Evolutionary conservation across 148 eudicot genomes (phyloP), one percentile per base, ranked within the genome.

Genomic region (Persicaria tinctoria): DNA sequence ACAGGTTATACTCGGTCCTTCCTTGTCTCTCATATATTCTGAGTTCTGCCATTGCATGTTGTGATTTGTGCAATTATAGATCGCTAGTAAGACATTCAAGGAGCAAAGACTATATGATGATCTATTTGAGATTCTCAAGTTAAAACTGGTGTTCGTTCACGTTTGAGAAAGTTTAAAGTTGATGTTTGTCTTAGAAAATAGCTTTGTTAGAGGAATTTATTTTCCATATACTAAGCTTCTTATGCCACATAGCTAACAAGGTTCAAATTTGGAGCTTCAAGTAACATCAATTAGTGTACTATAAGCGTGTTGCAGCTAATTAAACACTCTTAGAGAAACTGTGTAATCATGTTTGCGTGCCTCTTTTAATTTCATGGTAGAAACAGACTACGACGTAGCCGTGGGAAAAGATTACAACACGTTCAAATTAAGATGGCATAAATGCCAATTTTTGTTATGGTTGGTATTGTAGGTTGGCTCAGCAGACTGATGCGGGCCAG

Each of bases 401-500:
- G 41, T 32, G 41, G 3, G 3, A 32, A 1, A 32, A 13, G 17
- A 66, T 66, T 38, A 12, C 41, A 14, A 8, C 44, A 60, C 3
- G 2, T 18, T 60, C 68, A 60, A 20, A 60, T 23, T 60, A 27
- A 60, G 68, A 60, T 60, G 68, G 14, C 13, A 41, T 8, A 12
- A 66, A 66, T 41, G 70, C 44, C 44, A 17, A 0, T 18, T 0
- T 10, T 23, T 23, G 7, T 59, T 8, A 9, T 27, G 38, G 18
- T 60, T 3, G 4, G 2, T 20, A 64, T 23, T 76, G 76, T 87
- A 94, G 98, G 82, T 83, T 79, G 14, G 97, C 98, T 32, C 98
- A 95, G 55, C 89, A 90, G 75, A 92, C 98, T 57, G 96, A 95
- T 83, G 98, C 98, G 5, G 93, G 97, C 9, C 98, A 92, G 75